Evolutionary conservation across 805 yeast species (phyloP), one percentile per base, ranked within the genome.

Genomic region (Candida vaughaniae): DNA sequence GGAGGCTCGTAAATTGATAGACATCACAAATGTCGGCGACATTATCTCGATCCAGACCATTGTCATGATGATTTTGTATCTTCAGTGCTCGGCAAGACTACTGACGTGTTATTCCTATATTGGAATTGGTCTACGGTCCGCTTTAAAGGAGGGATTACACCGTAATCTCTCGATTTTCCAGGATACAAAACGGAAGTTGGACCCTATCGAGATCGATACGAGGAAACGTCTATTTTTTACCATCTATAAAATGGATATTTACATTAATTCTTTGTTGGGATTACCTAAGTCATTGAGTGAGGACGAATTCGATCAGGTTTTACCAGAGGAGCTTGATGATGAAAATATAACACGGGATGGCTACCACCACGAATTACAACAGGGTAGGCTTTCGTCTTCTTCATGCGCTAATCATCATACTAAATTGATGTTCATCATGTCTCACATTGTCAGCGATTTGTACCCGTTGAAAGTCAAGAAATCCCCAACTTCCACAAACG

Each of bases 381-480:
- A 77, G 66, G 55, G 69, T 9, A 67, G 77, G 41, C 60, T 84
- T 18, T 80, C 90, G 7, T 79, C 87, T 9, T 71, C 88, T 14
- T 89, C 80, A 0, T 82, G 89, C 56, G 93, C 95, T 11, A 89
- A 88, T 52, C 82, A 82, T 35, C 96, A 89, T 53, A 89, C 96
- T 0, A 75, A 74, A 42, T 64, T 89, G 31, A 79, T 88, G 53
- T 58, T 82, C 41, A 77, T 89, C 4, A 68, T 88, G 62, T 77
- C 82, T 39, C 80, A 79, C 42, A 81, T 88, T 22, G 83, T 86
- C 25, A 75, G 77, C 40, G 77, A 79, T 41, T 62, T 90, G 25
- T 89, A 89, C 53, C 95, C 95, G 2, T 76, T 84, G 36, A 82
- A 78, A 46, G 71, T 71, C 5, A 58, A 53, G 37, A 42, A 53